Base-by-base conservation (phyloP, 2,329 filamentous ascomycete genomes). In the Fusarium nurragi region DNA sequence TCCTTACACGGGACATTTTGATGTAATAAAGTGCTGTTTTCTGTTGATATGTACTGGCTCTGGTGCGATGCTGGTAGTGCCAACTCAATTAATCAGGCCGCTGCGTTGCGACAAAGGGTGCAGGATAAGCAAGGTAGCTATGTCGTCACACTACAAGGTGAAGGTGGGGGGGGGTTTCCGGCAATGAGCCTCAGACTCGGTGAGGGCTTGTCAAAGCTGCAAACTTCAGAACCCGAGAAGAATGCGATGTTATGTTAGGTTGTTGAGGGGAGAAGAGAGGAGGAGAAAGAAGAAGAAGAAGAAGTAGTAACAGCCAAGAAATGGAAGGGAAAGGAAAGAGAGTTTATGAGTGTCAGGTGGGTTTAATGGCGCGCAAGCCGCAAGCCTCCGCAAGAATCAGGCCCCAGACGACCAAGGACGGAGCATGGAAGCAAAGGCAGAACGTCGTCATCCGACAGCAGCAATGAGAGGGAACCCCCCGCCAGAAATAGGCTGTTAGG, bases 371-470 rank as follows among this genome's bases (percentile, higher is more conserved):
- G 66, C 67, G 64, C 61, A 54, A 58, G 62, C 56, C 62, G 65
- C 59, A 61, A 60, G 58, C 48, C 54, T 47, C 52, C 43, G 59
- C 63, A 64, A 62, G 65, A 71, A 71, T 70, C 69, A 71, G 67
- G 56, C 58, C 58, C 58, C 49, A 44, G 65, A 55, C 60, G 47
- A 55, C 50, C 60, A 65, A 70, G 66, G 63, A 69, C 51, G 49
- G 50, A 70, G 34, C 58, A 61, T 61, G 55, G 56, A 58, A 71
- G 49, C 45, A 59, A 59, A 34, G 59, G 55, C 55, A 65, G 55
- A 71, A 71, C 69, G 69, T 71, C 69, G 69, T 71, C 69, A 71
- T 71, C 69, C 69, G 69, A 70, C 69, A 71, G 61, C 60, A 61
- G 70, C 49, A 59, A 60, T 69, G 60, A 67, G 66, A 70, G 67